Evolutionary conservation across 208 protist genomes (phyloP), one percentile per base, ranked within the genome.

Genomic region (Leptomonas seymouri): DNA sequence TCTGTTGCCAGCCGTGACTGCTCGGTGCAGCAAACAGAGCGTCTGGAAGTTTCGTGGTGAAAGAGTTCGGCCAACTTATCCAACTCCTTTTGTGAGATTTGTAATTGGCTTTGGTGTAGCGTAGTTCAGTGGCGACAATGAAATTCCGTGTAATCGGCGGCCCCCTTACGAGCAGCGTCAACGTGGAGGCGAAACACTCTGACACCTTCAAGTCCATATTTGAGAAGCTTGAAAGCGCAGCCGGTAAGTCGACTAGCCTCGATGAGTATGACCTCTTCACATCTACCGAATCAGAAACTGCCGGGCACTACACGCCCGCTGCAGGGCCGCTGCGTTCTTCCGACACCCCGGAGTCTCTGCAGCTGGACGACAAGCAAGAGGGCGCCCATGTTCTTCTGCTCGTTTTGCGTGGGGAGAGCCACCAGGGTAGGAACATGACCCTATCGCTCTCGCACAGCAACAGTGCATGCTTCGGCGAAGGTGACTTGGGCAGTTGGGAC

Each of bases 121-220:
- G 34, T 39, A 39, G 3, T 39, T 39, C 34, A 39, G 34, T 5
- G 36, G 2, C 27, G 8, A 3, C 11, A 50, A 90, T 93, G 84
- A 86, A 82, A 67, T 74, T 93, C 46, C 53, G 76, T 31, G 68
- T 93, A 34, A 61, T 89, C 0, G 85, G 81, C 31, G 74, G 66
- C 16, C 78, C 78, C 7, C 68, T 87, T 23, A 58, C 71, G 48
- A 69, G 66, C 27, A 80, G 53, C 42, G 53, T 88, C 41, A 55
- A 53, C 45, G 30, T 91, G 3, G 81, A 94, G 25, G 78, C 70
- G 23, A 67, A 82, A n/a, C 51, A 76, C 63, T 71, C 71, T 23
- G 80, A 77, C 41, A 67, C 44, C 14, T 88, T 94, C 61, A 58
- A 74, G 46, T 74, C 83, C 30, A 82, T 91, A 23, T 80, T 87